These are phyloP conservation scores for Balakata baccata DNA, from an alignment of 345 rosid species.

Conservation along the genomic window DNA sequence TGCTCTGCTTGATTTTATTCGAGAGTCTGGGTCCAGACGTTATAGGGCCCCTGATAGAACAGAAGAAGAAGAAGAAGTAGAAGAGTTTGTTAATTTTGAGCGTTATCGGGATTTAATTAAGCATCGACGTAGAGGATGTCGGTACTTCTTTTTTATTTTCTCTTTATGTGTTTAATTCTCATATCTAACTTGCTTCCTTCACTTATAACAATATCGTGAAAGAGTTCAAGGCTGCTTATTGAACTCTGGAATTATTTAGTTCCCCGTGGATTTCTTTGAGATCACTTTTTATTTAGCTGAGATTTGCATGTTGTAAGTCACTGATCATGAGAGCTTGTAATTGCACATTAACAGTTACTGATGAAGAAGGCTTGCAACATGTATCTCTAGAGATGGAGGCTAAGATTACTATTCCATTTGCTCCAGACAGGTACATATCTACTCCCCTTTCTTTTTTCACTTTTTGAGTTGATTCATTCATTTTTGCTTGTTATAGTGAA, in stretches of 20 bases:
- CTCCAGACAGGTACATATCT: slow-evolving; percentile 43
- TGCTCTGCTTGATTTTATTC: slow-evolving; percentile 87
- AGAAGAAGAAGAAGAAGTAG: slow-evolving; percentile 92
- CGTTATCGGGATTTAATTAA: slow-evolving; percentile 99
- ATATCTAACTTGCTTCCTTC: slow-evolving; percentile 12
- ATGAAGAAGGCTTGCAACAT: slow-evolving; percentile 81
- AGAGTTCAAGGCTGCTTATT: slow-evolving; percentile 12
- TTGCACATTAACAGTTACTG: slow-evolving; percentile 53
- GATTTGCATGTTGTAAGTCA: slow-evolving; percentile 42
- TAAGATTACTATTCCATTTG: slow-evolving; percentile 57
- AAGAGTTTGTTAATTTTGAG: slow-evolving; percentile 99
- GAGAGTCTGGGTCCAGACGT: slow-evolving; percentile 60
- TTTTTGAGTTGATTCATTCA: no score
- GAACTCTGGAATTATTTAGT: slow-evolving; percentile 15
- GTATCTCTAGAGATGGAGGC: slow-evolving; percentile 84
- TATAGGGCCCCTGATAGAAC: slow-evolving; percentile 54
- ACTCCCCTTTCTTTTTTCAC: background rate
- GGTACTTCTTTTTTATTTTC: slow-evolving; percentile 77
- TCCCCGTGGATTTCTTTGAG: background rate
- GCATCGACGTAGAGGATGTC: slow-evolving; percentile 99
- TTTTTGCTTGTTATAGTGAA: no score
- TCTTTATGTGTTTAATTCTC: slow-evolving; percentile 24
- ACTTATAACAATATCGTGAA: slow-evolving; percentile 19
- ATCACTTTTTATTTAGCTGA: slow-evolving; percentile 19
- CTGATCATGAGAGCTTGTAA: slow-evolving; percentile 61